Base-by-base conservation (phyloP, 805 yeast genomes). In the Candida tallmaniae region DNA sequence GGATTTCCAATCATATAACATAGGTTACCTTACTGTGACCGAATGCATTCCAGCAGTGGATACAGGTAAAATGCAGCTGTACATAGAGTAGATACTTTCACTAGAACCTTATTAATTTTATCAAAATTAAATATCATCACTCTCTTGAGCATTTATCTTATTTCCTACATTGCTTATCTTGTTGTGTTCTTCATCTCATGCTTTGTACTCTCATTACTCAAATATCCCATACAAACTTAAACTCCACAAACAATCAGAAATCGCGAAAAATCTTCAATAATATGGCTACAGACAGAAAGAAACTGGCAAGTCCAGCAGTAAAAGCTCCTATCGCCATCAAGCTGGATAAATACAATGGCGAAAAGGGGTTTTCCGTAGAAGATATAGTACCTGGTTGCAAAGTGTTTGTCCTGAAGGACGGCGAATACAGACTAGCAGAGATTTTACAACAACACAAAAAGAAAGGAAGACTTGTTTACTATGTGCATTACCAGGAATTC, bases 401-500 rank as follows among this genome's bases (percentile, higher is more conserved):
- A 54, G 82, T 87, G 16, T 83, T 70, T 58, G 94, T 84, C 5
- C 67, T 68, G 40, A 90, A 93, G 55, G 96, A 88, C 50, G 84
- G 77, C 19, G 88, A 82, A 43, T 73, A 70, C 41, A 68, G 96
- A 41, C 56, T 78, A 22, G 97, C 97, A 2, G 98, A 93, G 54
- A 77, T 93, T 27, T 63, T 93, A 29, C 86, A 89, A 13, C 72
- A 77, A 32, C 86, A 84, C 42, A 60, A 73, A 29, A 78, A 84
- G 50, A 82, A 87, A 54, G 86, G 89, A 10, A 75, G 83, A 41
- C 76, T 78, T 21, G 84, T 77, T 45, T 89, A 82, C 57, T 93
- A 93, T 55, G 96, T 93, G 20, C 99, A 93, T 58, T 93, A 88
- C 62, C 86, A 79, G 34, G 96, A 89, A 47, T 93, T 81, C 68